phyloP scores from a whole-genome alignment of 2,329 filamentous ascomycete genomes.

The Trichoderma pleuroti region DNA sequence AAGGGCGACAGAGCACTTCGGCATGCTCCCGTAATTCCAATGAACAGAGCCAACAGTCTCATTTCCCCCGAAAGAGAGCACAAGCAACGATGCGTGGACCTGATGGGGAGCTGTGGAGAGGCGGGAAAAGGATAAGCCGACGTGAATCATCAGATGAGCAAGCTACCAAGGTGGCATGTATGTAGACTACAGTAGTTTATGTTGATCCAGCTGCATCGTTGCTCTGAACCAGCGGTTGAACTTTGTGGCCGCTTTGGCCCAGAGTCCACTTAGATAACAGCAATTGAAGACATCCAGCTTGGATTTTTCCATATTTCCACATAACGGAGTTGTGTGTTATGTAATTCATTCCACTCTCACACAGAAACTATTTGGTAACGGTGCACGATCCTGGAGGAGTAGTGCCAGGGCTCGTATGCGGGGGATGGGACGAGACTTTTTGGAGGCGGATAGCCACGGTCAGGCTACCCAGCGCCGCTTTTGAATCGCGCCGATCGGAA shows the following conservation, averaged over 20 bases:
- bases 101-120: not conserved
- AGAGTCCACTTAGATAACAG: not conserved
- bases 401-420: not conserved
- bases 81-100: slow-evolving; percentile 18
- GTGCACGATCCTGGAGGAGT: not conserved
- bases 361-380: not conserved
- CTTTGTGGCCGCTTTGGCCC: not conserved
- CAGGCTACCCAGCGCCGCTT: slow-evolving; percentile 19
- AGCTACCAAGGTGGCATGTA: not conserved
- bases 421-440: slow-evolving; percentile 16
- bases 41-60: slow-evolving; percentile 60
- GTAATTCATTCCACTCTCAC: not conserved
- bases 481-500: slow-evolving; percentile 1
- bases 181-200: too few relatives aligned
- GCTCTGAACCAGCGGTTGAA: not conserved
- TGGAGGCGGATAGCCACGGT: slow-evolving; percentile 24
- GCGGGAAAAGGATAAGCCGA: slow-evolving; percentile 16
- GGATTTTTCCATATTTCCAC: not conserved
- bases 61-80: slow-evolving; percentile 60
- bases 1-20: slow-evolving; percentile 60
- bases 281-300: not conserved
- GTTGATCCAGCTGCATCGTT: not conserved
- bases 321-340: not conserved
- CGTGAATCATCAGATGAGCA: not conserved
- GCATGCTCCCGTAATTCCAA: slow-evolving; percentile 57